Evolutionary conservation across 139 green algal species (phyloP).

Genomic region (Closterium sp.): DNA sequence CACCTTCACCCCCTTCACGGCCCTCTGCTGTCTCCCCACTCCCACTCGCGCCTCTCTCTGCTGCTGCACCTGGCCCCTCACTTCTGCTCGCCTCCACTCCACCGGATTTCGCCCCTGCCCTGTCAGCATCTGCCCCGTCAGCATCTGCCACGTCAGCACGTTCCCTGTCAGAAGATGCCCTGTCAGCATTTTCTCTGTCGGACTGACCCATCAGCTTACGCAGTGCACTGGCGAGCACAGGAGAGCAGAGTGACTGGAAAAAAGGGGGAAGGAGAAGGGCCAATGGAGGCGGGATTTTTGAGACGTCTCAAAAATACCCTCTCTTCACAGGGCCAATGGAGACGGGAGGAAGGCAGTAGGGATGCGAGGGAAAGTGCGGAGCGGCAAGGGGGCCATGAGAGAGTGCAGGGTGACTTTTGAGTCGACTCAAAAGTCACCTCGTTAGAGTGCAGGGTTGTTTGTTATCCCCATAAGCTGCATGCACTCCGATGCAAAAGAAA

Average conservation of each 20-base stretch:
- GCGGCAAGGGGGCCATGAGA: no score
- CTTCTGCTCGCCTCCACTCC: not conserved
- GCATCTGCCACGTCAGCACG: not conserved
- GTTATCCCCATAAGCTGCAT: no score
- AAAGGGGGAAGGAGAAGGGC: not conserved
- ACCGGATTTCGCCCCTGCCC: not conserved
- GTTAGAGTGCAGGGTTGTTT: no score
- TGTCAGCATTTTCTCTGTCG: not conserved
- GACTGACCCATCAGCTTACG: not conserved
- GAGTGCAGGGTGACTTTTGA: no score
- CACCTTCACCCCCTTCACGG: not conserved
- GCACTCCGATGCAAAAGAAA: no score
- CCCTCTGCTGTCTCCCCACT: not conserved
- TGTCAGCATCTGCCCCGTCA: not conserved
- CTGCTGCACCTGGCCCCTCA: not conserved
- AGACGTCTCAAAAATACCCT: no score
- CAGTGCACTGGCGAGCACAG: not conserved
- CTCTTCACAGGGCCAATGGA: not conserved
- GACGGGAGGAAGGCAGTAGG: not conserved
- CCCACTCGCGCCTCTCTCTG: not conserved
- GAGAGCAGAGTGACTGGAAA: not conserved
- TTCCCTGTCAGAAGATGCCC: not conserved
- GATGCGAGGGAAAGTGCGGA: not conserved
- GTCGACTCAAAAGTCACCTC: no score
- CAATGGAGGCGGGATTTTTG: not conserved